A percentile compares a stretch with the other conserved stretches of the same genome.
phyloP scores from a whole-genome alignment of 2,329 filamentous ascomycete genomes.

The Arthrobotrys sphaeroides region DNA sequence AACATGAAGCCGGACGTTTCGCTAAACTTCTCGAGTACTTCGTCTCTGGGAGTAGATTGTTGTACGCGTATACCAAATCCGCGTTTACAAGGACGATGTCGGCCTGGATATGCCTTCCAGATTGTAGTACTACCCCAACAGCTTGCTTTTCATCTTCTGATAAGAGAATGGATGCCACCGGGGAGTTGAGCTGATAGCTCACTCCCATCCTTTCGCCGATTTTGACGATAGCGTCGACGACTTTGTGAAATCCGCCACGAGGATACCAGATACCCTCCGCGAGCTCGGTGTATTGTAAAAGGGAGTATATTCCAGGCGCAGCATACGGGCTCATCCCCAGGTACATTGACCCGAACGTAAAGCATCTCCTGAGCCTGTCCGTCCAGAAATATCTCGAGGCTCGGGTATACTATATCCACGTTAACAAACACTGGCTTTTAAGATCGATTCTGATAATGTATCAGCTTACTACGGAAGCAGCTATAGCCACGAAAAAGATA shows the following conservation, averaged over 20 bases:
- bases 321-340: constrained; percentile 83
- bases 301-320: constrained; percentile 76
- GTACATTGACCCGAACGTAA: constrained; percentile 83
- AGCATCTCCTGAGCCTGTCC: constrained; percentile 74
- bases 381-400: constrained; percentile 75
- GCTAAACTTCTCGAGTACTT: constrained; percentile 34
- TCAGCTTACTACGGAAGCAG: constrained; percentile 72
- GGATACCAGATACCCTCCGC: constrained; percentile 82
- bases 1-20: constrained; percentile 40
- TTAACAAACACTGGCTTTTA: background rate
- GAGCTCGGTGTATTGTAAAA: constrained; percentile 79
- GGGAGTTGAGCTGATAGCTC: constrained; percentile 69
- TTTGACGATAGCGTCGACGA: constrained; percentile 72
- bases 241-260: constrained; percentile 73
- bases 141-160: constrained; percentile 66
- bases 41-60: constrained; percentile 70
- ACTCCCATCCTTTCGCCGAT: constrained; percentile 72
- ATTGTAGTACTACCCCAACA: constrained; percentile 69
- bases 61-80: constrained; percentile 78
- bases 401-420: constrained; percentile 65
- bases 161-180: constrained; percentile 69
- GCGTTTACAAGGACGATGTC: constrained; percentile 75
- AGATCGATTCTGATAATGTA: background rate
- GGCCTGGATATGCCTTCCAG: constrained; percentile 69
- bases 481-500: constrained; percentile 65